A percentile compares a stretch with the other conserved stretches of the same genome.
Evolutionary conservation across 106 monocot genomes (phyloP).

Genomic region (Dendrobium officinale): DNA sequence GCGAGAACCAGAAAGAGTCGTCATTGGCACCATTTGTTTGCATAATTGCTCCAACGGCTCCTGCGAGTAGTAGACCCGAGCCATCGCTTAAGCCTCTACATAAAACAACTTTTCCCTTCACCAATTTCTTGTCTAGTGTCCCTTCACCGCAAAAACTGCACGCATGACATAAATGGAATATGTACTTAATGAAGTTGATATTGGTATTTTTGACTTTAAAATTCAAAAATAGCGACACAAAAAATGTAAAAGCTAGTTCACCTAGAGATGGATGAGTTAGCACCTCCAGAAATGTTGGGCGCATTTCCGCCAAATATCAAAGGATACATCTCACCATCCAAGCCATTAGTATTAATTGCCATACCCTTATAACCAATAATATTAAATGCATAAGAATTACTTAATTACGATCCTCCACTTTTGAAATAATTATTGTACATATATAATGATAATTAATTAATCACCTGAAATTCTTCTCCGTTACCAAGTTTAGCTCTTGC

Average conservation of each 20-base stretch:
- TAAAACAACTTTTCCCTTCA: constrained; percentile 27
- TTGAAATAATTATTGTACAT: too few relatives aligned
- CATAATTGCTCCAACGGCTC: constrained; percentile 22
- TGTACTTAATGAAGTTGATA: too few relatives aligned
- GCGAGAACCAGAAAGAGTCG: constrained; percentile 8
- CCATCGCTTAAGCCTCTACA: constrained; percentile 6
- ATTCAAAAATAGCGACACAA: too few relatives aligned
- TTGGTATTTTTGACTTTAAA: too few relatives aligned
- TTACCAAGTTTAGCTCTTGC: background rate
- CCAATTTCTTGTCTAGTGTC: constrained; percentile 7
- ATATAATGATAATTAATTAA: background rate
- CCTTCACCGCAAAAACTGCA: background rate
- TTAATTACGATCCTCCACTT: too few relatives aligned
- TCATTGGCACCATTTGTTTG: background rate
- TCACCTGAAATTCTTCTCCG: constrained; percentile 5
- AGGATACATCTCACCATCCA: constrained; percentile 5
- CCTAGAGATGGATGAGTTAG: background rate
- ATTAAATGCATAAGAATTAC: too few relatives aligned
- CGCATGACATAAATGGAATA: background rate
- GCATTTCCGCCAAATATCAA: constrained; percentile 19
- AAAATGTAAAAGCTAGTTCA: background rate
- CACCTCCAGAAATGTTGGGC: constrained; percentile 10
- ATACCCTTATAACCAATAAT: constrained; percentile 9
- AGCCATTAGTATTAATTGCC: constrained; percentile 11
- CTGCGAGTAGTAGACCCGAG: constrained; percentile 9